Percentiles rank a stretch among this genome's conserved stretches.
phyloP scores from a whole-genome alignment of 2,329 filamentous ascomycete genomes.

The Biscogniauxia marginata region DNA sequence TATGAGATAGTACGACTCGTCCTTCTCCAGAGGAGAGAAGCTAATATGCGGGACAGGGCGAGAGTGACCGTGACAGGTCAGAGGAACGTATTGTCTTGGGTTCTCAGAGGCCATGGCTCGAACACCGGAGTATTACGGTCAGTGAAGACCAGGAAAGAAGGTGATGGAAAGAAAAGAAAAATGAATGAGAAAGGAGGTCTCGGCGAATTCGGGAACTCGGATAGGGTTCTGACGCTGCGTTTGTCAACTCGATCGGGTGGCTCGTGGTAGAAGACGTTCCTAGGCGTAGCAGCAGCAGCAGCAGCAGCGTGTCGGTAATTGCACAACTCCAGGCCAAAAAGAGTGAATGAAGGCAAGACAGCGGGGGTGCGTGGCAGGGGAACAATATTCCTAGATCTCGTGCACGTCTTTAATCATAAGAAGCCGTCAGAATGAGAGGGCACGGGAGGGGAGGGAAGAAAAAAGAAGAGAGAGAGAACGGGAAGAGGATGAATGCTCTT shows the following conservation, averaged over 20 bases:
- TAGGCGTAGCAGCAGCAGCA: conserved; percentile 4
- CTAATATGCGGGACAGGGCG: conserved; percentile 87
- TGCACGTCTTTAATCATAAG: not conserved
- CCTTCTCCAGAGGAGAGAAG: conserved; percentile 81
- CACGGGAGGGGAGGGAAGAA: not conserved
- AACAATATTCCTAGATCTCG: not conserved
- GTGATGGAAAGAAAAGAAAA: not conserved
- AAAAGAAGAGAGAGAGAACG: not conserved
- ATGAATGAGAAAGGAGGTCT: too few relatives aligned
- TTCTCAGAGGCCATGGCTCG: conserved; percentile 24
- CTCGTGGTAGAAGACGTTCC: not conserved
- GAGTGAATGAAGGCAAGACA: not conserved
- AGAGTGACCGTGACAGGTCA: conserved; percentile 94
- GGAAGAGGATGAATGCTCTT: not conserved
- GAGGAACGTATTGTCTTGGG: conserved; percentile 66
- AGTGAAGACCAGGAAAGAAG: conserved; percentile 3
- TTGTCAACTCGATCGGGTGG: not conserved
- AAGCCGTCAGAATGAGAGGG: not conserved
- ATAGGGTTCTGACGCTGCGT: too few relatives aligned
- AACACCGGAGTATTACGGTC: not conserved
- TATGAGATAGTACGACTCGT: conserved; percentile 86
- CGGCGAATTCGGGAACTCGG: too few relatives aligned
- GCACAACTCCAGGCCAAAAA: not conserved
- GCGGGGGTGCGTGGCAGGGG: not conserved
- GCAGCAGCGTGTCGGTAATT: conserved; percentile 7